These are phyloP conservation scores for Vitellaria paradoxa DNA, from an alignment of 179 eudicot species.

Conservation along the genomic window DNA sequence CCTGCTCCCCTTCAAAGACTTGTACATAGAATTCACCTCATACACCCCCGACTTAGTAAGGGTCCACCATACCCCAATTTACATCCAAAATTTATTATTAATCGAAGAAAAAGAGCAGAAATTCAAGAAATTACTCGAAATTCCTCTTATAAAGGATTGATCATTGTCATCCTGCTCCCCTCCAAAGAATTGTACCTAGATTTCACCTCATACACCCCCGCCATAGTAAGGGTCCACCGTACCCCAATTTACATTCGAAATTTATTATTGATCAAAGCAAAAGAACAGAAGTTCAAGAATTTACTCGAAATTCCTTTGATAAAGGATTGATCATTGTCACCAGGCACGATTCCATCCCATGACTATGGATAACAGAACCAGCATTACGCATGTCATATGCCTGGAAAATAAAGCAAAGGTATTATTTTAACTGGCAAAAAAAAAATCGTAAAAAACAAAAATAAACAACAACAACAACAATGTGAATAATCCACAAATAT, in stretches of 20 bases:
- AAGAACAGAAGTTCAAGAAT: slow-evolving; percentile 6
- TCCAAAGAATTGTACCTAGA: no score
- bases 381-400: slow-evolving; percentile 94
- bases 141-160: slow-evolving; percentile 81
- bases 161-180: slow-evolving; percentile 55
- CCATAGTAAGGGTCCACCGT: no score
- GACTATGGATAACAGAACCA: slow-evolving; percentile 97
- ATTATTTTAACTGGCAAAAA: background rate
- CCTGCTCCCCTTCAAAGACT: no score
- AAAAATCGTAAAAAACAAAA: background rate
- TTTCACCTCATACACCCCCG: no score
- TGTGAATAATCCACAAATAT: background rate
- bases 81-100: no score
- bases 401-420: slow-evolving; percentile 36
- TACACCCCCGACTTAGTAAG: no score
- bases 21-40: no score
- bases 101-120: background rate
- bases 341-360: slow-evolving; percentile 95
- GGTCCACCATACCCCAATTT: no score
- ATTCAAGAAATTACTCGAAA: slow-evolving; percentile 55
- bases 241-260: no score
- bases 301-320: slow-evolving; percentile 87
- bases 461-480: background rate
- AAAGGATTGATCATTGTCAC: slow-evolving; percentile 89
- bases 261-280: no score